These are phyloP conservation scores for Phytophthora macrochlamydospora DNA, from an alignment of 352 stramenopile genomes.

Conservation along the genomic window DNA sequence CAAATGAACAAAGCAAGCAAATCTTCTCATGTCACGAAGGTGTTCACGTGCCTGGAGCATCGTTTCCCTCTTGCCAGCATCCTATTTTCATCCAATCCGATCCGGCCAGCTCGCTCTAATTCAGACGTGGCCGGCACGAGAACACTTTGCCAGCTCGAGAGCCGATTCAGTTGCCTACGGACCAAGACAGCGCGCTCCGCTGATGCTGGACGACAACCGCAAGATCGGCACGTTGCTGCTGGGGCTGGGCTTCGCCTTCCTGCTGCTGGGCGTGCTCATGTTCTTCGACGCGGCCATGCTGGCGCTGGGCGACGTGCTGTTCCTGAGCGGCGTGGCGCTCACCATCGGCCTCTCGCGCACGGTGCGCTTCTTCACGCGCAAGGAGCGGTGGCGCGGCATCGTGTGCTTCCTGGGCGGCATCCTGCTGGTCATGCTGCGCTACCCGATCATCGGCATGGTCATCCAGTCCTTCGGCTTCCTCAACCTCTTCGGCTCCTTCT, in stretches of 20 bases:
- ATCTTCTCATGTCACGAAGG: not conserved
- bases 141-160: not conserved
- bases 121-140: not conserved
- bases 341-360: constrained; percentile 94
- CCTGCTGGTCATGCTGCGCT: constrained; percentile 92
- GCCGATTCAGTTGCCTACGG: too few relatives aligned
- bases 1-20: constrained; percentile 30
- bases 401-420: constrained; percentile 95
- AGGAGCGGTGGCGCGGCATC: constrained; percentile 93
- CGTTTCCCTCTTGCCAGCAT: not conserved
- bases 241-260: constrained; percentile 91
- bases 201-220: constrained; percentile 93
- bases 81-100: constrained; percentile 28
- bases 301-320: constrained; percentile 94
- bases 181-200: constrained; percentile 1
- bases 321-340: constrained; percentile 92
- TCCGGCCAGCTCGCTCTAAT: constrained; percentile 15
- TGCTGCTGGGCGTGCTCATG: constrained; percentile 94
- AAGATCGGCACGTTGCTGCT: constrained; percentile 96
- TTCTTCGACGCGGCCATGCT: constrained; percentile 95
- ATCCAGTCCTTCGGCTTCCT: constrained; percentile 94
- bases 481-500: constrained; percentile 97
- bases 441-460: constrained; percentile 93
- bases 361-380: constrained; percentile 94
- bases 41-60: not conserved